Evolutionary conservation across 257 asterid species (phyloP), one percentile per base, ranked within the genome.

Genomic region (Coffea canephora): DNA sequence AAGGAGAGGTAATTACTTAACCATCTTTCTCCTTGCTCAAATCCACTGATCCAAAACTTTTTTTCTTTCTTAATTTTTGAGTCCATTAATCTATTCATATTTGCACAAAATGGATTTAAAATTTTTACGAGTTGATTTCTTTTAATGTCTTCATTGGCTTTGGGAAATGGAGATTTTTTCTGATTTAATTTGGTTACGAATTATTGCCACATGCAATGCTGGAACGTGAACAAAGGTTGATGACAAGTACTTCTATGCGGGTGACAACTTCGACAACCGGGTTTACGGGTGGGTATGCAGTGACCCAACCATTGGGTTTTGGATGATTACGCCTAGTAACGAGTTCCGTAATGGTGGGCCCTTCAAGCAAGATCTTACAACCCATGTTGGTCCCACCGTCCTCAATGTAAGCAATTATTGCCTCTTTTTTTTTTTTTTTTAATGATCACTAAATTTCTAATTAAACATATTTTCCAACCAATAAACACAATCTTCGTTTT

Each of bases 281-380:
- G 95, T 90, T 31, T 88, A 92, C 77, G 97, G 95, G 7, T 84
- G 87, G 89, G 86, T 89, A 15, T 80, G 90, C 78, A 78, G 25
- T 11, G 82, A 86, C 43, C 75, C 80, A 0, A 62, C 85, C 3
- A 49, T 89, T 13, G 96, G 97, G 0, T 65, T 92, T 79, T 92
- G 97, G 97, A 91, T 89, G 89, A 89, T 92, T 64, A 89, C 90
- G 19, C 94, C 97, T 0, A 87, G 91, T 79, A 85, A 88, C 48
- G 96, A 92, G 78, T 89, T 88, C 77, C 87, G 89, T 0, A 82
- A 85, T 0, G 96, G 92, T 1, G 96, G 97, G 0, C 96, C 97
- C 16, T 73, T 85, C 39, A 92, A 88, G 34, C 93, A 89, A 62
- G 96, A 91, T 69, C 93, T 92, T 71, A 92, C 97, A 45, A 85